Evolutionary conservation across 495 filamentous ascomycete genomes (phyloP), one percentile per base, ranked within the genome.

Genomic region (Letharia columbiana): DNA sequence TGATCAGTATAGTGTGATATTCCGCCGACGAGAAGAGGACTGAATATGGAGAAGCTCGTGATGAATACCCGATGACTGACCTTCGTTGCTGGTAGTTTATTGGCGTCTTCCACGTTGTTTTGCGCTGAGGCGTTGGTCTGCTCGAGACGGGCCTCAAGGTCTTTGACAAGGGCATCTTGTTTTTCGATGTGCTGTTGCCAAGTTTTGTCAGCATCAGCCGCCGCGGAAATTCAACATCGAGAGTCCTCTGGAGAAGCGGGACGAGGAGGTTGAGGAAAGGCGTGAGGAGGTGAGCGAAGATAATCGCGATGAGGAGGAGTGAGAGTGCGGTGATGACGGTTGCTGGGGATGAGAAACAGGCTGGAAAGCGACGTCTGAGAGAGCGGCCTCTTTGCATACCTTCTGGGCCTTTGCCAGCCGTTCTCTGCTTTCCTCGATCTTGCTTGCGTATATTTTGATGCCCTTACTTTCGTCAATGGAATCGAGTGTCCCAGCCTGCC

Each of bases 81-180:
- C 67, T 69, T 20, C 39, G 39, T 44, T 41, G 17, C 39, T 63
- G 54, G 50, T 20, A n/a, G n/a, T 28, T 60, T 41, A 17, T 58
- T 50, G 20, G 44, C 40, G 20, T 39, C 52, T 35, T 56, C 31
- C 15, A 35, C 44, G 8, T 39, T 39, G 6, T 35, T 39, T 20
- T 42, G 57, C 10, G 12, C 31, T 45, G 52, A 47, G 1, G 42
- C 54, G 4, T 65, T 49, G 40, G 3, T 57, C 40, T 79, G 75
- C 47, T 83, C 81, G 65, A 87, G 77, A 59, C 80, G 79, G 66
- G 81, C 78, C 63, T 83, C 81, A 23, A 87, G 78, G 41, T 82
- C 80, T 71, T 83, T 82, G 74, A 87, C 84, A 61, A 83, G 77
- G 44, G 77, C 75, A 56, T 86, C 83, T 74, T 86, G 85, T 65